Base-by-base conservation (phyloP, 1,139 yeast genomes). In the Hemisphaericaspora xylanilytica region DNA sequence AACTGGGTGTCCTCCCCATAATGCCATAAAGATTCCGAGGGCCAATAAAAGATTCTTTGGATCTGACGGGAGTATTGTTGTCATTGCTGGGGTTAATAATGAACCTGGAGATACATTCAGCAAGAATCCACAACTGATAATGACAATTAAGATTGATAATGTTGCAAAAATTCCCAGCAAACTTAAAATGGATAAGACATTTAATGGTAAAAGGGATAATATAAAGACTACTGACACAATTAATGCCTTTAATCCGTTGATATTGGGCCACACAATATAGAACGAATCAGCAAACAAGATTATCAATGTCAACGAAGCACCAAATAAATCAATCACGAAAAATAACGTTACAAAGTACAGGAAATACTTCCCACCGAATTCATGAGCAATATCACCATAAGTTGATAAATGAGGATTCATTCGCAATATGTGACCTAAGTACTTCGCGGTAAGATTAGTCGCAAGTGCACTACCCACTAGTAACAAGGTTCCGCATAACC, bases 1-100 rank as follows among this genome's bases (percentile, higher is more conserved):
- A 15, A 86, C 86, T 1, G 94, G 89, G 58, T 86, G 95, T 3
- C 95, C 95, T 45, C 95, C 94, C 86, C 92, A 86, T 12, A 92
- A 90, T 7, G 94, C 85, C 82, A 86, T 82, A 49, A 85, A 75
- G 32, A 86, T 73, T 5, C 95, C 95, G 45, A 85, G 70, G 4
- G 88, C 73, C 27, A 85, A 64, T 20, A 86, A 69, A 4, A 81
- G 69, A 31, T 71, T 64, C 24, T 61, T 59, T 48, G 68, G 57
- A 32, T 71, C 67, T 10, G 61, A 55, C 1, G 95, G 95, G 67
- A 78, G 75, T 37, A 75, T 41, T 38, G 67, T 63, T 0, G 73
- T 65, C 2, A 47, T 33, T 53, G 78, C 78, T 3, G 87, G 84
- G 15, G 67, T 55, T 6, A 80, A 47, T 31, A 86, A 63, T 1